Evolutionary conservation across 129 eudicot genomes (phyloP), one percentile per base, ranked within the genome.

Genomic region (Silybum marianum): DNA sequence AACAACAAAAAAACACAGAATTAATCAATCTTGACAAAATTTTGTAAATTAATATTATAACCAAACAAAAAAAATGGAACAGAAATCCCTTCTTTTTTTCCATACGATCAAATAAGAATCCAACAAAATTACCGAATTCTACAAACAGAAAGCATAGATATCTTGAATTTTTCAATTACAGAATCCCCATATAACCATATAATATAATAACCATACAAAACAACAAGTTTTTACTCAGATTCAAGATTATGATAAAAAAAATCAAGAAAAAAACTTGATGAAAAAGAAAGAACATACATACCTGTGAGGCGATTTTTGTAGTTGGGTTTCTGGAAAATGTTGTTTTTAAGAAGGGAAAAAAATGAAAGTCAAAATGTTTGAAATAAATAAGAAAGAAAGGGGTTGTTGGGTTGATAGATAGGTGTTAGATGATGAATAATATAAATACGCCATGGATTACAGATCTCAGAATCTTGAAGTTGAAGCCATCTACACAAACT

Each of bases 371-470:
- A 62, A 71, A 51, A 48, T 36, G 39, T 69, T 80, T 24, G 34
- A 75, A 60, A 48, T 10, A 40, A 72, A 7, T 69, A 11, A 74
- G 46, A 25, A 66, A 7, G 58, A 38, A 80, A 75, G 78, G 77
- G 77, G 76, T 38, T 58, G 75, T 74, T 72, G 66, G 85, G 83
- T 74, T 22, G 76, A 16, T 82, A 81, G n/a, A 32, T 28, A 69
- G 66, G 74, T 76, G 34, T 81, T 26, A 26, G 70, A 32, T 26
- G 78, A 72, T 16, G 80, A 40, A 40, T 71, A 75, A 85, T 40
- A 25, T 77, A 80, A 83, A 85, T 83, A 82, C 79, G 70, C 85
- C 91, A 80, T 83, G 82, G 83, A 84, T 73, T 80, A n/a, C n/a
- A n/a, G n/a, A n/a, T n/a, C n/a, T n/a, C n/a, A n/a, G n/a, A n/a